Evolutionary conservation across 1,284 basidiomycete species (phyloP).

Genomic region (Ustilago esculenta): DNA sequence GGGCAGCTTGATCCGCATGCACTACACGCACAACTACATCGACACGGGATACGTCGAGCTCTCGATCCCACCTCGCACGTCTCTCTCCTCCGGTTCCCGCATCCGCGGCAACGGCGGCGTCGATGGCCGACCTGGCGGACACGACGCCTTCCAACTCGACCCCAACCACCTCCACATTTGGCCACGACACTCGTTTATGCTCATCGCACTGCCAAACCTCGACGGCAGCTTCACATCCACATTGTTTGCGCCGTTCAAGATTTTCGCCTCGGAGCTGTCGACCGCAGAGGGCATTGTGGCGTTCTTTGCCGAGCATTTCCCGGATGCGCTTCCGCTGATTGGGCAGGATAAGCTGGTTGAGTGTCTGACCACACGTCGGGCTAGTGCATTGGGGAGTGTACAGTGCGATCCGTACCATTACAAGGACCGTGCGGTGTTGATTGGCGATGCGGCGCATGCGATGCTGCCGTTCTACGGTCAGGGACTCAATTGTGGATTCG

Average conservation of each 20-base stretch:
- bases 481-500: conserved; percentile 95
- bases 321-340: conserved; percentile 83
- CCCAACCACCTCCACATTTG: conserved; percentile 97
- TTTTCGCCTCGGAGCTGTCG: conserved; percentile 72
- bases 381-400: conserved; percentile 88
- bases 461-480: conserved; percentile 99
- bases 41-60: conserved; percentile 95
- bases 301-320: conserved; percentile 87
- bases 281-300: conserved; percentile 71
- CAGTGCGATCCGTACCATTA: conserved; percentile 91
- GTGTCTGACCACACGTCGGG: conserved; percentile 82
- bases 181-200: conserved; percentile 98
- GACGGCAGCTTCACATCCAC: conserved; percentile 74
- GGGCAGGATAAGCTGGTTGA: conserved; percentile 80
- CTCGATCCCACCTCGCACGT: conserved; percentile 82
- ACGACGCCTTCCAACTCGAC: conserved; percentile 79
- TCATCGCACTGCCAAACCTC: conserved; percentile 87
- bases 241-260: conserved; percentile 85
- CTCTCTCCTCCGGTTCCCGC: conserved; percentile 68
- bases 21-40: conserved; percentile 93
- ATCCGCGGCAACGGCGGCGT: conserved; percentile 70
- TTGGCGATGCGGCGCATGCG: conserved; percentile 94
- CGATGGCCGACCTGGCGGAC: conserved; percentile 29
- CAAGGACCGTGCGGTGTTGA: conserved; percentile 83
- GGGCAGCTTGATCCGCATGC: conserved; percentile 71